Base-by-base conservation (phyloP, 805 yeast species). In the Debaryomyces maramus region DNA sequence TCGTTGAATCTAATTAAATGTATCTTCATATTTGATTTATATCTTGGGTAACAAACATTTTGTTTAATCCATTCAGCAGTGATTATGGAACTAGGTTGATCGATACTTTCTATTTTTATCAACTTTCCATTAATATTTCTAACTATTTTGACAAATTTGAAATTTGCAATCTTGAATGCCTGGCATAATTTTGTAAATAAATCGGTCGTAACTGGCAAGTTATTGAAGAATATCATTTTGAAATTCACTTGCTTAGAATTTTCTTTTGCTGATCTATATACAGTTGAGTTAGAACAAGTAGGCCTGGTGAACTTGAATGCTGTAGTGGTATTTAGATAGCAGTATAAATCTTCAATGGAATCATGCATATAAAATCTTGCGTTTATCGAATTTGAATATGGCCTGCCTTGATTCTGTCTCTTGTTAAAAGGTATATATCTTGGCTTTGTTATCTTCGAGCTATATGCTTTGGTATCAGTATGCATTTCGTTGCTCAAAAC, bases 21-120 rank as follows among this genome's bases (percentile, higher is more conserved):
- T 5, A 71, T 51, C 45, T 68, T 69, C 75, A 71, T 71, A 21
- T 64, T 67, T 34, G 71, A 57, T 41, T 71, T 71, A 44, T 71
- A 71, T 19, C 76, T 52, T 33, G 76, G 76, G 39, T 58, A 66
- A 29, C 75, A 70, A 30, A 71, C 57, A 32, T 58, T 52, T 29
- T 56, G 54, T 43, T 71, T 71, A 13, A 70, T 48, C 69, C 68
- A 64, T 36, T 60, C 68, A 19, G 62, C 44, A 41, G 39, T 38
- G 15, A 36, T 24, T 30, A 23, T 20, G n/a, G 8, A 13, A 19
- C 22, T 34, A 7, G 13, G 3, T 1, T 10, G 18, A 10, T 48
- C 27, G 33, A 54, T 44, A 1, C 66, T 54, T 39, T 70, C 73
- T 35, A 70, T 44, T 36, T 69, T 70, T 23, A 69, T 50, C 10